phyloP scores from a whole-genome alignment of 2,329 filamentous ascomycete genomes.

The Xylaria multiplex region DNA sequence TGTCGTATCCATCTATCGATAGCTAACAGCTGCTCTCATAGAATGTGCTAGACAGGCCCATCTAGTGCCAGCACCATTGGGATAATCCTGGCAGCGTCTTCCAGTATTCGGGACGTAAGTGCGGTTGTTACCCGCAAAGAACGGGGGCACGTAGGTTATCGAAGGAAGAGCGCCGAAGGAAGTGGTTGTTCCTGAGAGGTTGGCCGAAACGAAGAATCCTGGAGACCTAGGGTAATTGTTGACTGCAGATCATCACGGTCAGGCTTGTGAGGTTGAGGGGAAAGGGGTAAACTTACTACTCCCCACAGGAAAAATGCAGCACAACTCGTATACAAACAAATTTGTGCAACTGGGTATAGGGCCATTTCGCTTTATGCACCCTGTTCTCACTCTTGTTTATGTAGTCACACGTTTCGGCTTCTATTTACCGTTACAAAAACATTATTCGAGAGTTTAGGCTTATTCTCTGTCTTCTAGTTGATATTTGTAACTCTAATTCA shows the following conservation, averaged over 20 bases:
- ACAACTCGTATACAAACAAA: conserved; percentile 45
- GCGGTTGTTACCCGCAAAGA: neutral
- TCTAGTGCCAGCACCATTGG: neutral
- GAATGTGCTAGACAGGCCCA: conserved; percentile 2
- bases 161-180: neutral
- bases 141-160: conserved; percentile 8
- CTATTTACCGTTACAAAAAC: too few species aligned
- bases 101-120: conserved; percentile 3
- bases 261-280: too few species aligned
- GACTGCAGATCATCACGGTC: neutral
- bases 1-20: neutral
- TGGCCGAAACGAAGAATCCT: neutral
- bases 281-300: neutral
- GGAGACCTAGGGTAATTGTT: conserved; percentile 16
- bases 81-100: conserved; percentile 6
- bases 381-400: too few species aligned
- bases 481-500: too few species aligned
- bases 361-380: conserved; percentile 15
- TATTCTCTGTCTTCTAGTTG: too few species aligned
- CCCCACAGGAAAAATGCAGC: conserved; percentile 51
- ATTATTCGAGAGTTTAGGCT: too few species aligned
- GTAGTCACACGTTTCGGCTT: too few species aligned
- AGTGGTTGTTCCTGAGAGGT: neutral
- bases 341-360: conserved; percentile 46
- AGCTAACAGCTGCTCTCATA: conserved; percentile 16